Percentiles rank a stretch among this genome's conserved stretches.
These are phyloP conservation scores for Ustilago cynodontis DNA, from an alignment of 1,284 basidiomycete species.

Conservation along the genomic window DNA sequence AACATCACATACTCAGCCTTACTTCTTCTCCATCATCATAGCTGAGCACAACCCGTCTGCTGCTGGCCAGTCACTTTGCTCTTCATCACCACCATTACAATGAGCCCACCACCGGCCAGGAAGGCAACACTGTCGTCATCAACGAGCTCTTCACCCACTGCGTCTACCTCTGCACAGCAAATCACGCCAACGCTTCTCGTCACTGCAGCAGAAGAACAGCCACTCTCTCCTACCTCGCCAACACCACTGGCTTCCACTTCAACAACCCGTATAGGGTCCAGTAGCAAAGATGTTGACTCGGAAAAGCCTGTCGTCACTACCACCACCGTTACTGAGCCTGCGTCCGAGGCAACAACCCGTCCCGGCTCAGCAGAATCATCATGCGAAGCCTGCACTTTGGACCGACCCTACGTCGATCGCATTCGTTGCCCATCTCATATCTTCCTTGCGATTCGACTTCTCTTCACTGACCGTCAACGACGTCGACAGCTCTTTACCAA, in stretches of 20 bases:
- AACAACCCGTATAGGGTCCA: background rate
- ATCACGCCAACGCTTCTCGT: constrained; percentile 4
- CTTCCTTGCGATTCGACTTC: constrained; percentile 17
- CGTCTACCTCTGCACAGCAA: background rate
- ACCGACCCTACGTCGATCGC: constrained; percentile 19
- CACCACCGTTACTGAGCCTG: background rate
- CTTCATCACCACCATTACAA: background rate
- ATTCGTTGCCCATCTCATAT: constrained; percentile 32
- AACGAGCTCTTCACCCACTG: background rate
- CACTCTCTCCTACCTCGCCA: background rate
- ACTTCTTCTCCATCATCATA: background rate
- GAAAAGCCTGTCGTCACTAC: background rate
- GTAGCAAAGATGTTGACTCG: background rate
- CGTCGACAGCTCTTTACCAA: constrained; percentile 46
- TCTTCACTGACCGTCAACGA: constrained; percentile 32
- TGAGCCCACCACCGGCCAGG: background rate
- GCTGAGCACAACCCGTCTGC: background rate
- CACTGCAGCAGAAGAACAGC: constrained; percentile 2
- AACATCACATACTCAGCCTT: background rate
- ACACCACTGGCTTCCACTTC: background rate
- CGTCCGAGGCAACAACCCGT: background rate
- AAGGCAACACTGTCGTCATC: background rate
- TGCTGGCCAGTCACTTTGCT: background rate
- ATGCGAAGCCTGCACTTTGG: constrained; percentile 20
- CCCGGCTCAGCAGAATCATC: constrained; percentile 1